Conservation (phyloP, 208 protist genomes). For the Jaenimonas drosophilae region DNA sequence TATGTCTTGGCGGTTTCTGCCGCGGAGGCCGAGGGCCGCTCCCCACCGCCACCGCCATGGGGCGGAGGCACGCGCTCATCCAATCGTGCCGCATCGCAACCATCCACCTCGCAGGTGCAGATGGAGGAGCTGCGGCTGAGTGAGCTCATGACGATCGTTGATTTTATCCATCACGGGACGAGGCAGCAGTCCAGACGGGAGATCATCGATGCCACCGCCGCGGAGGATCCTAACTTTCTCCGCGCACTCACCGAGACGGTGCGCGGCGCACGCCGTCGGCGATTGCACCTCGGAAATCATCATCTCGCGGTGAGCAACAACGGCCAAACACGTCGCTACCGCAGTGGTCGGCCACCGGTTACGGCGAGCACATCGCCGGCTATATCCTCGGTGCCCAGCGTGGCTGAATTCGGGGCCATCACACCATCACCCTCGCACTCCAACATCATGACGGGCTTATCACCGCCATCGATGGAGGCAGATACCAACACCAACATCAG, state of each 20-base stretch:
- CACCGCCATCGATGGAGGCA: too few relatives aligned
- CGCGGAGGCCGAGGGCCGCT: too few relatives aligned
- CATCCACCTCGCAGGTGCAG: too few relatives aligned
- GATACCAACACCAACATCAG: too few relatives aligned
- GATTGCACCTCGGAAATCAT: conserved; percentile 50
- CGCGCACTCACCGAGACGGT: conserved; percentile 54
- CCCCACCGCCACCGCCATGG: too few relatives aligned
- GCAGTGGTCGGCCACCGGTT: conserved; percentile 7
- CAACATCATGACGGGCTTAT: too few relatives aligned
- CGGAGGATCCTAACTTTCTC: conserved; percentile 36
- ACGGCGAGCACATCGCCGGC: not conserved
- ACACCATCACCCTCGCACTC: too few relatives aligned
- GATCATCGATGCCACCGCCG: conserved; percentile 11
- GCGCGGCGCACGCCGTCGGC: conserved; percentile 40
- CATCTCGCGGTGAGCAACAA: conserved; percentile 52
- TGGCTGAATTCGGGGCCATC: too few relatives aligned
- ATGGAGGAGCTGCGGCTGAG: conserved; percentile 13
- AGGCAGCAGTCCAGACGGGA: conserved; percentile 32
- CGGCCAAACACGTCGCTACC: conserved; percentile 37
- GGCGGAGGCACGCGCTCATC: too few relatives aligned
- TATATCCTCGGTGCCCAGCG: too few relatives aligned
- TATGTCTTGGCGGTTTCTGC: conserved; percentile 25
- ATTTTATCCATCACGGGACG: conserved; percentile 48
- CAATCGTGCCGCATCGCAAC: too few relatives aligned
- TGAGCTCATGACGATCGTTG: conserved; percentile 48